Percentiles rank a stretch among this genome's conserved stretches.
Evolutionary conservation across 1,284 basidiomycete species (phyloP).

Genomic region (Coriolopsis trogii): DNA sequence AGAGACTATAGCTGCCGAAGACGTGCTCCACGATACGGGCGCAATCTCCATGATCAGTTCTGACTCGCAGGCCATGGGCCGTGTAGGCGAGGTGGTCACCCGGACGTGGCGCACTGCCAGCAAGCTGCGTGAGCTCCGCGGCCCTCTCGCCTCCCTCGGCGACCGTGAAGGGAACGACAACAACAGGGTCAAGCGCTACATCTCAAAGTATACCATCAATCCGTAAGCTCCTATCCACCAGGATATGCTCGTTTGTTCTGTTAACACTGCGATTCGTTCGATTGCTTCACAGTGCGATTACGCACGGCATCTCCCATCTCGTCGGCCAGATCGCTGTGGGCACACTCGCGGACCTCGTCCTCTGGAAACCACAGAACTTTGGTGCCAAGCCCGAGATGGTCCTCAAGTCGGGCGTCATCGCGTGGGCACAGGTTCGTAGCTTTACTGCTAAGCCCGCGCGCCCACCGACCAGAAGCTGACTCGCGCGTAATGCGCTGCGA

Average conservation of each 20-base stretch:
- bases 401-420: slow-evolving; percentile 93
- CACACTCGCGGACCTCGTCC: slow-evolving; percentile 89
- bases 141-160: slow-evolving; percentile 65
- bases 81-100: slow-evolving; percentile 92
- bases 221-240: slow-evolving; percentile 64
- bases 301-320: slow-evolving; percentile 89
- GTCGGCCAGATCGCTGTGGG: slow-evolving; percentile 87
- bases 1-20: slow-evolving; percentile 97
- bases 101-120: slow-evolving; percentile 97
- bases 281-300: slow-evolving; percentile 71
- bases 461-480: too few species aligned
- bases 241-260: neutral
- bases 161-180: slow-evolving; percentile 81
- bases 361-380: slow-evolving; percentile 95
- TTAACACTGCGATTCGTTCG: slow-evolving; percentile 3
- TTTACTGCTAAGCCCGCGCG: too few species aligned
- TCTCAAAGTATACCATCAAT: slow-evolving; percentile 98
- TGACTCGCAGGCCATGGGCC: slow-evolving; percentile 97
- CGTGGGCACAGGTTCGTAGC: slow-evolving; percentile 81
- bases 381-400: slow-evolving; percentile 92
- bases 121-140: slow-evolving; percentile 87
- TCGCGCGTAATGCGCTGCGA: slow-evolving; percentile 8
- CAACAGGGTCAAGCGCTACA: slow-evolving; percentile 94
- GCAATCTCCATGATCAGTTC: slow-evolving; percentile 97
- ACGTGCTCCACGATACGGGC: slow-evolving; percentile 92